Evolutionary conservation across 495 filamentous ascomycete species (phyloP), one percentile per base, ranked within the genome.

Genomic region (Aspergillus coremiiformis): DNA sequence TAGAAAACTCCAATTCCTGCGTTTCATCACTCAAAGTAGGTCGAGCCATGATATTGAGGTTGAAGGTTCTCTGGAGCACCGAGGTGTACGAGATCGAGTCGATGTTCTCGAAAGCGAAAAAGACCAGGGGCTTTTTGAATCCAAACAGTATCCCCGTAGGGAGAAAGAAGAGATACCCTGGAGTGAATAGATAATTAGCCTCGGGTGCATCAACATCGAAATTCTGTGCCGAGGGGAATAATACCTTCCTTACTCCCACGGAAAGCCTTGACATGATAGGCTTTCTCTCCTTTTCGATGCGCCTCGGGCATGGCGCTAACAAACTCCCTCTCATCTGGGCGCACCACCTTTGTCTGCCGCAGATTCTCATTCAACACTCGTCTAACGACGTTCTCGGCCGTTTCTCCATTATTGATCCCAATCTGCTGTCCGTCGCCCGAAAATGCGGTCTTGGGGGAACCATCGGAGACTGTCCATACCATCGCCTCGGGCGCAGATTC

Each of bases 81-180:
- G 79, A 90, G 4, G 89, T 95, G 63, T 96, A 97, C 45, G 85
- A 90, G 12, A 96, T 78, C 9, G 86, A 86, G 3, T 83, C 82
- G 46, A 97, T 85, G 33, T 76, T 72, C 39, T 86, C 81, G 41
- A 94, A 86, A 3, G 89, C 82, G 54, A 97, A 83, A 73, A 89
- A 96, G 14, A 89, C 60, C 21, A 98, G 71, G 0, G 93, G 93
- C 62, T 98, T 98, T 67, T 96, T 96, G 79, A 95, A 97, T 1
- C 83, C 90, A 76, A 87, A 98, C 24, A 98, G 64, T 41, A 98
- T 92, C 2, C 93, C 93, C 19, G 77, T 84, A 37, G 85, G 80
- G 6, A 96, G 75, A 63, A 97, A 86, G 69, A 95, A 97, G 10
- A 98, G 76, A 54, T 84, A 98, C 10, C 93, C 91, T 82, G 39